Evolutionary conservation across 23 red algal genomes (phyloP), one percentile per base, ranked within the genome.

Genomic region (Gracilaria vermiculophylla): DNA sequence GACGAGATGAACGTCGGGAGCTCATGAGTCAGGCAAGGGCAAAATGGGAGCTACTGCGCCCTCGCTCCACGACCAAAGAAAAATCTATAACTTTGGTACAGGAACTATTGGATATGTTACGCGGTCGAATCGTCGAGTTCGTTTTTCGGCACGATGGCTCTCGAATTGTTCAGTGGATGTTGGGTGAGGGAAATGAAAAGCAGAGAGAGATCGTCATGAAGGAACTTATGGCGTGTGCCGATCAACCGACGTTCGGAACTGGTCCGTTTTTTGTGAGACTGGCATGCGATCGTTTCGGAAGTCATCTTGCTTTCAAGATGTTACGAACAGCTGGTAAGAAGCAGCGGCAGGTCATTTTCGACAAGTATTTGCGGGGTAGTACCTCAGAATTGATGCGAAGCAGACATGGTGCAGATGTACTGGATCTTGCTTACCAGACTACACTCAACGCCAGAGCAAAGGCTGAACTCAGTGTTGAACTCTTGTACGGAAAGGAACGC

Each of bases 121-220:
- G 43, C 2, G 80, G 90, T 1, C 65, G 90, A 29, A 42, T 93
- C 39, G 80, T 70, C 19, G 90, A 94, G 53, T 88, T 94, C 60
- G 76, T 86, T 6, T 86, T 87, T 49, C 51, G 83, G 48, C 92
- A 94, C 36, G 92, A 94, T 56, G 92, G 92, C 41, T 86, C 80
- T 21, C 82, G 92, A 64, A 94, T 94, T 39, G 83, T 94, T 11
- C 92, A 94, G 39, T 94, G 92, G 92, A 78, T 94, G 83, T 43
- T 94, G 1, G 64, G 53, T 10, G 53, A 69, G 23, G 81, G 82
- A 49, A 66, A 79, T 52, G 53, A 81, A 12, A 51, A 61, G 2
- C 73, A 80, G 48, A 53, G 44, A 13, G 62, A 50, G 13, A 43
- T 23, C 8, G 81, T 94, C 5, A 54, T 81, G 75, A 71, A 76